Evolutionary conservation across 2,329 filamentous ascomycete species (phyloP).

Genomic region (Exophiala sp.): DNA sequence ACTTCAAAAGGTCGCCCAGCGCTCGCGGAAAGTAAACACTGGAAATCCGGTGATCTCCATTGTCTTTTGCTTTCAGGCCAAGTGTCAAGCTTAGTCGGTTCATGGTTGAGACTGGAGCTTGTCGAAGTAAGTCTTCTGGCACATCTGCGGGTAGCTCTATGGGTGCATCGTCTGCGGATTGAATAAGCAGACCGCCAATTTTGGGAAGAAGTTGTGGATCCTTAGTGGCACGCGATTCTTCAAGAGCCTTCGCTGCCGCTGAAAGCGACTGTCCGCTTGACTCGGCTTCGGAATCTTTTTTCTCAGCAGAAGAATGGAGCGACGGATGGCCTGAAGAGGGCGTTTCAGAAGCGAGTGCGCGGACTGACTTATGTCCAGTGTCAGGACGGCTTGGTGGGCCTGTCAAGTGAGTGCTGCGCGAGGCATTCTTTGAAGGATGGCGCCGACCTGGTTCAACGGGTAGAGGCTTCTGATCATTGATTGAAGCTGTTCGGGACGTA

Average conservation of each 20-base stretch:
- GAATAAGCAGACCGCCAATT: slow-evolving; percentile 8
- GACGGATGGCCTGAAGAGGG: slow-evolving; percentile 5
- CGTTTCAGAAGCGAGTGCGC: slow-evolving; percentile 12
- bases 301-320: slow-evolving; percentile 9
- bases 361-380: slow-evolving; percentile 17
- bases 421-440: slow-evolving; percentile 16
- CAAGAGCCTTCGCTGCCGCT: neutral
- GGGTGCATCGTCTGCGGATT: slow-evolving; percentile 8
- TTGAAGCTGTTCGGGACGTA: slow-evolving; percentile 9
- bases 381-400: slow-evolving; percentile 14
- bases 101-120: slow-evolving; percentile 26
- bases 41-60: slow-evolving; percentile 21
- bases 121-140: slow-evolving; percentile 23
- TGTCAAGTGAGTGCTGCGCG: slow-evolving; percentile 17
- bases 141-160: slow-evolving; percentile 28
- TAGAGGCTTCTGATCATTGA: slow-evolving; percentile 15
- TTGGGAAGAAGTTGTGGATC: slow-evolving; percentile 1
- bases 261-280: slow-evolving; percentile 1
- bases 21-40: slow-evolving; percentile 25
- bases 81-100: slow-evolving; percentile 27
- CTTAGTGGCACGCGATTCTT: slow-evolving; percentile 1
- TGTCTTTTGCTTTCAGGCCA: slow-evolving; percentile 17
- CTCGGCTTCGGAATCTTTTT: neutral
- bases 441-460: slow-evolving; percentile 17
- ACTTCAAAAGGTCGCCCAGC: slow-evolving; percentile 21